Base-by-base conservation (phyloP, 768 basidiomycete genomes). In the Serendipita sp. region DNA sequence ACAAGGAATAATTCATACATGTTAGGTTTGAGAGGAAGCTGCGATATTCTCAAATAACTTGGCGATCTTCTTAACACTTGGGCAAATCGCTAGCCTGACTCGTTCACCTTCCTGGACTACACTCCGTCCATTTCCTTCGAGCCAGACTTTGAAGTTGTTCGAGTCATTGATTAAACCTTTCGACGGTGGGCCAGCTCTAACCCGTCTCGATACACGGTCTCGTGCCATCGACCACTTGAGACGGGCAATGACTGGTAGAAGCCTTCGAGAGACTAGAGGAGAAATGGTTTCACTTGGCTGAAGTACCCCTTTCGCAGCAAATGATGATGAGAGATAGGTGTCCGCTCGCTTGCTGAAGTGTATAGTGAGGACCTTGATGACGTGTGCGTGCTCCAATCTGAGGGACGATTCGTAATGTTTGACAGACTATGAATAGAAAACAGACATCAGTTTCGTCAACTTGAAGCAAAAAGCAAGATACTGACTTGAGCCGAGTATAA, bases 21-120 rank as follows among this genome's bases (percentile, higher is more conserved):
- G 24, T 24, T 24, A 24, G 24, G 24, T 24, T 24, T 24, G 24
- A 24, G 24, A 24, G 24, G 24, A 24, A 24, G 24, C 24, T 24
- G 24, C 3, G 53, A 58, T 66, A 66, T 69, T 67, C 53, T 53
- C 32, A 35, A 66, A 34, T 38, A 37, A 37, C 28, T 45, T 34
- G 41, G 65, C 63, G 8, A 45, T 62, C 64, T 13, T 15, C 3
- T 24, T 28, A 5, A 24, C 32, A 16, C n/a, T 30, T 4, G n/a
- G 30, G 11, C n/a, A 45, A 5, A 54, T 30, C 13, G 53, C 53
- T 11, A 54, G 53, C 30, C 53, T 15, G 10, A 54, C 30, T 10
- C 53, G 13, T 30, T 54, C 53, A 28, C 24, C 28, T 15, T 54
- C 53, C 11, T 54, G 53, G 16, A 54, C 53, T 11, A 54, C 13